These are phyloP conservation scores for Colletotrichum higginsianum DNA, from an alignment of 2,329 filamentous ascomycete species.

Conservation along the genomic window DNA sequence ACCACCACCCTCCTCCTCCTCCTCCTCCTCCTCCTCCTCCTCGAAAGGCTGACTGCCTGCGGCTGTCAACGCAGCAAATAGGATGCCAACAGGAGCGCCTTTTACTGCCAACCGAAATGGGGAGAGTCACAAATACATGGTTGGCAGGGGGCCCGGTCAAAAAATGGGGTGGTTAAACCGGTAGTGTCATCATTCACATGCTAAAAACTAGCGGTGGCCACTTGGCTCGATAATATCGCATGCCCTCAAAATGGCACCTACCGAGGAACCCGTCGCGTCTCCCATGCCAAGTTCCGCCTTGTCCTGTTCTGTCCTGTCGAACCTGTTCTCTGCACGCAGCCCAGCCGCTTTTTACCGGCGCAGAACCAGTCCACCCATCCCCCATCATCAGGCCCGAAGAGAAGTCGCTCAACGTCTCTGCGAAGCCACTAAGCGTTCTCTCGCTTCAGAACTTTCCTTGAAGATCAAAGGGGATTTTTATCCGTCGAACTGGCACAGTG, in stretches of 20 bases:
- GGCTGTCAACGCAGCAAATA: conserved; percentile 23
- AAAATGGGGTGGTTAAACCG: conserved; percentile 16
- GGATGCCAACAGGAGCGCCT: conserved; percentile 19
- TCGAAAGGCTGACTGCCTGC: conserved; percentile 17
- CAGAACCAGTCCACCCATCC: conserved; percentile 22
- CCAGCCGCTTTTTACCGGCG: conserved; percentile 11
- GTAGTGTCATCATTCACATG: conserved; percentile 38
- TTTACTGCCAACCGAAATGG: conserved; percentile 35
- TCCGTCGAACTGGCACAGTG: conserved; percentile 42
- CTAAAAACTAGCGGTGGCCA: conserved; percentile 37
- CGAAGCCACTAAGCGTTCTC: conserved; percentile 12
- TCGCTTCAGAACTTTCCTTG: conserved; percentile 1
- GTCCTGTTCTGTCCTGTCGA: conserved; percentile 27
- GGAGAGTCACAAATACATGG: conserved; percentile 23
- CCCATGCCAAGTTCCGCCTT: conserved; percentile 11
- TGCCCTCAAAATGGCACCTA: conserved; percentile 23
- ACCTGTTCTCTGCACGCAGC: conserved; percentile 15
- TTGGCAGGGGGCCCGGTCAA: conserved; percentile 14
- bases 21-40: not conserved
- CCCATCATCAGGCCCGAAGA: conserved; percentile 18
- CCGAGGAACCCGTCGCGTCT: conserved; percentile 32
- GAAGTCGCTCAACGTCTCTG: conserved; percentile 14
- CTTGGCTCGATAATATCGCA: conserved; percentile 19
- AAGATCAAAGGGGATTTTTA: conserved; percentile 24
- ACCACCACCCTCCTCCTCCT: not conserved